These are phyloP conservation scores for Strigomonas culicis DNA, from an alignment of 208 protist species.

Conservation along the genomic window DNA sequence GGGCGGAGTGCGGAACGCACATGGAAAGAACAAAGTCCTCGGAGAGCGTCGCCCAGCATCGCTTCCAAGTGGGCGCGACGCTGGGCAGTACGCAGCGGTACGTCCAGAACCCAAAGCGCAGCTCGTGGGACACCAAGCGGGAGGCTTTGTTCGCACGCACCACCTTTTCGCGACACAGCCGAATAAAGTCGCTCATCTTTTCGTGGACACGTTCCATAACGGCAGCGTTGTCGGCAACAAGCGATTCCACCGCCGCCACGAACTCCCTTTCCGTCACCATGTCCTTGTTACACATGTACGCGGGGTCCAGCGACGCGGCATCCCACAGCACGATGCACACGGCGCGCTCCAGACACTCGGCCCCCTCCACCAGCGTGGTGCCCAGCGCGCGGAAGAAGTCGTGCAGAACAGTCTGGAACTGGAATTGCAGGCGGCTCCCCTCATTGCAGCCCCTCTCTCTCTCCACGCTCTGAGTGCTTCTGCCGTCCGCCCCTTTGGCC, in stretches of 20 bases:
- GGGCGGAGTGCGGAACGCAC: constrained; percentile 23
- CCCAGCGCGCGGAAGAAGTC: constrained; percentile 27
- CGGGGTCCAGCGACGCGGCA: background rate
- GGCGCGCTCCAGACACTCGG: constrained; percentile 7
- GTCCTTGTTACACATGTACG: constrained; percentile 1
- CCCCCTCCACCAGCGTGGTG: background rate
- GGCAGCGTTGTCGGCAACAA: background rate
- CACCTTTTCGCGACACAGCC: background rate
- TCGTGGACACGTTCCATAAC: background rate
- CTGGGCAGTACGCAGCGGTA: constrained; percentile 43
- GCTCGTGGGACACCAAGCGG: background rate
- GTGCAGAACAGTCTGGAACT: constrained; percentile 6
- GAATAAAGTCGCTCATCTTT: constrained; percentile 6
- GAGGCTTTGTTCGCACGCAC: background rate
- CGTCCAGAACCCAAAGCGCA: constrained; percentile 55
- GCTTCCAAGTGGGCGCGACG: constrained; percentile 41
- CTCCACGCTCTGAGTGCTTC: background rate
- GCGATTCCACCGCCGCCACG: background rate
- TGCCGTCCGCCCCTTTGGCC: too few relatives aligned
- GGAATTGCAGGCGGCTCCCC: background rate
- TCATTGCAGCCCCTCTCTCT: background rate
- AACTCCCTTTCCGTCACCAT: constrained; percentile 3
- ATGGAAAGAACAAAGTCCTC: constrained; percentile 15
- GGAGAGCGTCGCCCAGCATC: constrained; percentile 38
- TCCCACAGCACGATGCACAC: constrained; percentile 8